Evolutionary conservation across 202 grass and related monocot genomes (phyloP), one percentile per base, ranked within the genome.

Genomic region (Dendrocalamus latiflorus): DNA sequence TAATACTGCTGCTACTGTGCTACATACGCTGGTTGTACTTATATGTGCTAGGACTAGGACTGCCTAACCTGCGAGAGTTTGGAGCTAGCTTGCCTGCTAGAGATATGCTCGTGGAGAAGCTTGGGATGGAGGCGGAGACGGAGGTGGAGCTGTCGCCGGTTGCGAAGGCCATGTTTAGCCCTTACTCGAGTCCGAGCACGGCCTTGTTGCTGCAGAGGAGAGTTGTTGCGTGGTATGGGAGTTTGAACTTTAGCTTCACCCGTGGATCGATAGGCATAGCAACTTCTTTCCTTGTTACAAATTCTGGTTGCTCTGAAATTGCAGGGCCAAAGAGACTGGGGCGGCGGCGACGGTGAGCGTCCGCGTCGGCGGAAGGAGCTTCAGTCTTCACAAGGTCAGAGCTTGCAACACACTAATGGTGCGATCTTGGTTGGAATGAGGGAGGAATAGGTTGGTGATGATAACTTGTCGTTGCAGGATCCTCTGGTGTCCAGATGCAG

Each of bases 311-410:
- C 4, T 61, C 55, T 62, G 18, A 14, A 14, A 49, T 13, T 85
- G 66, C 63, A 98, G 95, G 95, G 83, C 86, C 9, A 70, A 86
- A 9, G 90, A 94, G 45, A 98, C 88, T 0, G 88, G 89, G 47
- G 84, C 58, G 28, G 86, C 91, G 25, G 65, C 90, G 30, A 83
- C 86, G 37, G 75, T 98, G 43, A 80, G 77, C 30, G 86, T 98
- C 38, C 79, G 76, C 44, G 64, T 93, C 3, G 78, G 68, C 0
- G 92, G 72, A 28, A 82, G 75, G 65, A 94, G 80, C 75, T 94
- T 91, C 54, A 55, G 85, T 41, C 89, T 98, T 25, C 95, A 98
- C 82, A 91, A 86, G 92, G 94, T 97, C 44, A 65, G 74, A 76
- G 11, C 34, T 68, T 20, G 5, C 8, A n/a, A 67, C 55, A 3